Base-by-base conservation (phyloP, 2,329 filamentous ascomycete species). In the Hypoxylon sp. region DNA sequence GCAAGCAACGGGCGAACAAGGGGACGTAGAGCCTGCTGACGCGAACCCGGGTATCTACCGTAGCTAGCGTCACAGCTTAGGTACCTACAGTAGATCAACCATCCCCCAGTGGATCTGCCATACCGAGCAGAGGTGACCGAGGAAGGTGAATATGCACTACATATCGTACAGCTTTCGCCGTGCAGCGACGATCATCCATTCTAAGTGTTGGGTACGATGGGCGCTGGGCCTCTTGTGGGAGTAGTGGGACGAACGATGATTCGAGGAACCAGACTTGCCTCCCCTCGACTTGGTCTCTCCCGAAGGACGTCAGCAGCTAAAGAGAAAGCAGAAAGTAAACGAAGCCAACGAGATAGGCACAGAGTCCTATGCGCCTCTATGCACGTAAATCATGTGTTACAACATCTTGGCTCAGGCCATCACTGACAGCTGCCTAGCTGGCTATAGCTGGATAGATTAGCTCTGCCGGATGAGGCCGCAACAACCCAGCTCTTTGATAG, bases 351-450 rank as follows among this genome's bases (percentile, higher is more conserved):
- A 62, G 57, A 65, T 59, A 58, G 40, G 32, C 45, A 51, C 42
- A 50, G 18, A 45, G 28, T 18, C 18, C 24, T 36, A 16, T 53
- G 20, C 38, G 26, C 40, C 40, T 32, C 28, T 56, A 58, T 61
- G 59, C 63, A 54, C 50, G 54, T 38, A 50, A 40, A 63, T 55
- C 52, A 66, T 66, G 63, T 57, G 49, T 26, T 68, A 51, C 52
- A 61, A 68, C 66, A 64, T 66, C 63, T 65, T 68, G 65, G 65
- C 65, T 54, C n/a, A 60, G 49, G 44, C 46, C 59, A 62, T 65
- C 57, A 54, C 62, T 62, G 57, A 68, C 66, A 68, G 60, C 63
- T 68, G 66, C 66, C 66, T 68, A 68, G 63, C 63, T 68, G 61
- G 63, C 66, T 64, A 66, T 66, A 68, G 66, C 66, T 68, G 63